These are phyloP conservation scores for Heliamphora ciliata DNA, from an alignment of 179 eudicot genomes.

Conservation along the genomic window DNA sequence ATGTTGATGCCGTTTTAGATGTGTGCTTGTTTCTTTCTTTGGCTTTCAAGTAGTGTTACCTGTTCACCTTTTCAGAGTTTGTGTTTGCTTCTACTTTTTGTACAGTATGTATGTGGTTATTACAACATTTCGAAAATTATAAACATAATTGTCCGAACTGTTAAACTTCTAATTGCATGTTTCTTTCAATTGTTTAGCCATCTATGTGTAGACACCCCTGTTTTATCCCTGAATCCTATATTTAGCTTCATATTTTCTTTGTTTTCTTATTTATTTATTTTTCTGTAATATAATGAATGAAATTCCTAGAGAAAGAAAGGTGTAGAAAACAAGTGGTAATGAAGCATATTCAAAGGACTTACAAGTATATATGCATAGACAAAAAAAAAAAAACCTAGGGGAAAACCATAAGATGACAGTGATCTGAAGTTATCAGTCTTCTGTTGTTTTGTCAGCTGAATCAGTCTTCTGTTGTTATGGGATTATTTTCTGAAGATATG, in stretches of 20 bases:
- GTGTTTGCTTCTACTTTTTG: no score
- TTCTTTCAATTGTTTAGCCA: not conserved
- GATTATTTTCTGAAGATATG: no score
- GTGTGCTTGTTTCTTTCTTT: no score
- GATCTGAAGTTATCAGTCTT: not conserved
- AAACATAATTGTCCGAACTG: not conserved
- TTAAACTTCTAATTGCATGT: no score
- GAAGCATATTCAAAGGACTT: not conserved
- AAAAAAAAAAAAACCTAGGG: not conserved
- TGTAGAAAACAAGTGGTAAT: not conserved
- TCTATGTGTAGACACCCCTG: not conserved
- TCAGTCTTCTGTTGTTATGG: no score
- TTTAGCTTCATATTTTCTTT: no score
- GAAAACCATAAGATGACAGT: not conserved
- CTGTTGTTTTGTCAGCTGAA: not conserved
- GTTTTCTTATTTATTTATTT: no score
- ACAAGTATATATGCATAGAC: no score
- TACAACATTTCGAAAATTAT: no score
- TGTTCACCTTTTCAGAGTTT: no score
- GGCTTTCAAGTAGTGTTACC: no score
- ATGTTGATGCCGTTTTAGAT: no score
- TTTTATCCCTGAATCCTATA: not conserved
- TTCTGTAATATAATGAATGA: not conserved
- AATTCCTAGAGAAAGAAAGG: not conserved
- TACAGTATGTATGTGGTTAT: not conserved